A percentile compares a stretch with the other conserved stretches of the same genome.
Conservation (phyloP, 2,329 filamentous ascomycete genomes). For the Ampelomyces quisqualis region DNA sequence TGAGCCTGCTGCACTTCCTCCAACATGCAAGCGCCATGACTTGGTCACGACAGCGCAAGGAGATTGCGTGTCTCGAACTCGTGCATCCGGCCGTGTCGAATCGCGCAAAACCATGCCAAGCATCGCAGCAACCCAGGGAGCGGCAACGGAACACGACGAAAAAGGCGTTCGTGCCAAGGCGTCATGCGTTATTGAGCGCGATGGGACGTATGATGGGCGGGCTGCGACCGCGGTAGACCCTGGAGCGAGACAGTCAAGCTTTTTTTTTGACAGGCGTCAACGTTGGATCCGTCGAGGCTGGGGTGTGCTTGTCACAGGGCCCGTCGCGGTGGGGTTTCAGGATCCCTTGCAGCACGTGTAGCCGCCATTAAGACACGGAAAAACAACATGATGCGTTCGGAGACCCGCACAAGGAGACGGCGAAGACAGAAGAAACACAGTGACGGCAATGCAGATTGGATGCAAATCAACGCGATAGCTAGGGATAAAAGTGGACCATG, state of each 20-base stretch:
- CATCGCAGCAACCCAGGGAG: constrained; percentile 8
- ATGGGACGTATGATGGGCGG: constrained; percentile 40
- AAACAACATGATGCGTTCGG: constrained; percentile 33
- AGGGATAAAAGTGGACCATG: constrained; percentile 21
- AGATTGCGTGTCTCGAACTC: constrained; percentile 34
- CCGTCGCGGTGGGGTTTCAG: constrained; percentile 40
- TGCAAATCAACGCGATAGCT: constrained; percentile 21
- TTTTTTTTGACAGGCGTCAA: constrained; percentile 16
- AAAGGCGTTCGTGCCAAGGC: constrained; percentile 26
- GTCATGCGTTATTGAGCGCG: constrained; percentile 33
- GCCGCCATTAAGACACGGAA: constrained; percentile 24
- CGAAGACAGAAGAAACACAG: constrained; percentile 17
- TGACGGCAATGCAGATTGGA: constrained; percentile 29
- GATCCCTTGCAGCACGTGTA: constrained; percentile 29
- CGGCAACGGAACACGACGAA: constrained; percentile 20
- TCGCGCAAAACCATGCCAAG: constrained; percentile 11
- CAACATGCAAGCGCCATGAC: constrained; percentile 15
- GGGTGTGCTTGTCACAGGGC: constrained; percentile 26
- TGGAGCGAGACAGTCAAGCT: constrained; percentile 22
- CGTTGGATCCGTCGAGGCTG: constrained; percentile 20
- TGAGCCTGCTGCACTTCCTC: background rate
- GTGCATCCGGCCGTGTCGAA: constrained; percentile 16
- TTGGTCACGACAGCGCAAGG: constrained; percentile 17
- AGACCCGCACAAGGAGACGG: constrained; percentile 8
- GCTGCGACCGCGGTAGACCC: constrained; percentile 35